Evolutionary conservation across 83 land plant species (phyloP).

Genomic region (Larix sibirica): DNA sequence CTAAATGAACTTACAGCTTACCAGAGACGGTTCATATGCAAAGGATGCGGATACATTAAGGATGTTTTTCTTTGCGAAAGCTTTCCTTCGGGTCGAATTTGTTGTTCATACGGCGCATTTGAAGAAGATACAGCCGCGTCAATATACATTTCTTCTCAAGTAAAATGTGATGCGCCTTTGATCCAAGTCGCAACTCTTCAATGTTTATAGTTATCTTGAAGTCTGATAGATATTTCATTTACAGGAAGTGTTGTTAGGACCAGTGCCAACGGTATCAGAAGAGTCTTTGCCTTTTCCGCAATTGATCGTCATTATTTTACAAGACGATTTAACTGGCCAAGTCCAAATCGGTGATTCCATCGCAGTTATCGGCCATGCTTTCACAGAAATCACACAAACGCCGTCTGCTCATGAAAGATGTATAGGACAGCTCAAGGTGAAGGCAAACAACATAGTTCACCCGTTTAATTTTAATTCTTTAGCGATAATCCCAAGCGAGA

Average conservation of each 20-base stretch:
- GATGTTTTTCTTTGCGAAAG: not conserved
- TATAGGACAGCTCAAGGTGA: conserved; percentile 4
- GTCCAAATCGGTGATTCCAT: conserved; percentile 15
- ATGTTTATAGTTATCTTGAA: too few species aligned
- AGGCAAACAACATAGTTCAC: not conserved
- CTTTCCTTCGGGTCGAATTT: not conserved
- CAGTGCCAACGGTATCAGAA: conserved; percentile 8
- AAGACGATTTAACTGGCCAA: conserved; percentile 14
- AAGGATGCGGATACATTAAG: not conserved
- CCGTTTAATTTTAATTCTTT: not conserved
- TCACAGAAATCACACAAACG: conserved; percentile 1
- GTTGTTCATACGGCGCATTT: conserved; percentile 7
- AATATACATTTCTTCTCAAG: conserved; percentile 10
- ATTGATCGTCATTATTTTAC: not conserved
- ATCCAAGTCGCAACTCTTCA: too few species aligned
- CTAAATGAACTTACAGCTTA: not conserved
- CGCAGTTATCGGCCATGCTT: conserved; percentile 16
- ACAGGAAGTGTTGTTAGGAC: conserved; percentile 14
- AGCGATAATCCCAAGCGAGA: not conserved
- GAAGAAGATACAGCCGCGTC: conserved; percentile 12
- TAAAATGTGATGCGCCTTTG: too few species aligned
- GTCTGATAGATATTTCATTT: too few species aligned
- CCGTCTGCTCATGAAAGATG: not conserved
- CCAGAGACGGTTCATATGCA: not conserved
- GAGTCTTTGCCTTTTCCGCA: conserved; percentile 6